Percentiles rank a stretch among this genome's conserved stretches.
Evolutionary conservation across 306 rosid genomes (phyloP).

Genomic region (Fagus sylvatica): DNA sequence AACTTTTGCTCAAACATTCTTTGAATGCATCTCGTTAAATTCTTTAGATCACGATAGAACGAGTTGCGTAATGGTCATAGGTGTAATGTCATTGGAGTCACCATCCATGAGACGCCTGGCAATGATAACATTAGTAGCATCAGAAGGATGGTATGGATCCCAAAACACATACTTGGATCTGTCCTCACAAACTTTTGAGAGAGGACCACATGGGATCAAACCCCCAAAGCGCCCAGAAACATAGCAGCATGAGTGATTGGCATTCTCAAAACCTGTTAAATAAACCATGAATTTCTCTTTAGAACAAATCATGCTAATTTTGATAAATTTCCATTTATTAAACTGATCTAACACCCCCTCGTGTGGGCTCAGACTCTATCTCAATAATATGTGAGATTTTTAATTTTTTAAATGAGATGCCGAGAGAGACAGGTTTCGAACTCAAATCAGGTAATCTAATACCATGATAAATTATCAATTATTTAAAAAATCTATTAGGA

Average conservation of each 20-base stretch:
- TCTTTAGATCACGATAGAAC: constrained; percentile 23
- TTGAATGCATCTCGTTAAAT: background rate
- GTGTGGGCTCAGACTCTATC: no score
- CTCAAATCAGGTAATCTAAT: no score
- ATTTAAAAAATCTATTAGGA: no score
- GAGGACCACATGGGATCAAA: constrained; percentile 50
- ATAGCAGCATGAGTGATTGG: constrained; percentile 59
- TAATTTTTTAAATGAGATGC: no score
- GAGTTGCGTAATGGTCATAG: constrained; percentile 52
- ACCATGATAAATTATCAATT: no score
- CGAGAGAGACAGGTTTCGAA: no score
- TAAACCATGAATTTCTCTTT: background rate
- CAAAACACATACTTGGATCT: constrained; percentile 66
- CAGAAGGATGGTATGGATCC: constrained; percentile 73
- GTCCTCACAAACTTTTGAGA: constrained; percentile 55
- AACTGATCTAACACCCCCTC: no score
- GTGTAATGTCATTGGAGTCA: constrained; percentile 44
- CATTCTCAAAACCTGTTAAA: constrained; percentile 56
- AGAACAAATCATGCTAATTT: background rate
- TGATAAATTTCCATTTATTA: no score
- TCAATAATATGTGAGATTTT: no score
- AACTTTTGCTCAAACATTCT: background rate
- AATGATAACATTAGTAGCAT: constrained; percentile 51
- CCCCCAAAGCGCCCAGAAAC: constrained; percentile 64
- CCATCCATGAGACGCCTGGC: constrained; percentile 56